These are phyloP conservation scores for Cicer chorassanicum DNA, from an alignment of 306 rosid species.

Conservation along the genomic window DNA sequence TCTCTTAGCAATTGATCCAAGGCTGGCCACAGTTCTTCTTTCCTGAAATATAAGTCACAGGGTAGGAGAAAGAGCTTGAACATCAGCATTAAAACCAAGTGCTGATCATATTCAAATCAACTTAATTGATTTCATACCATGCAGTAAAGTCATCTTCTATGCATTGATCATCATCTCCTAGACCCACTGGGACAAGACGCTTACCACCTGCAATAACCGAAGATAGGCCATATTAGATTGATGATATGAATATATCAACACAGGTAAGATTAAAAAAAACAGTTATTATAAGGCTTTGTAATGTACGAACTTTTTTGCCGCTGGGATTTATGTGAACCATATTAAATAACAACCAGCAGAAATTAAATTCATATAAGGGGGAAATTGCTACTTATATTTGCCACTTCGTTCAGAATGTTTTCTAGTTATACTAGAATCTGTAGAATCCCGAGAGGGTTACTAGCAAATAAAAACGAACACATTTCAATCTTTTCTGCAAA, in stretches of 20 bases:
- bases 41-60: slow-evolving; percentile 59
- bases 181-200: slow-evolving; percentile 81
- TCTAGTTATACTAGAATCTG: not conserved
- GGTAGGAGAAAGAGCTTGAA: slow-evolving; percentile 1
- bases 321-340: slow-evolving; percentile 1
- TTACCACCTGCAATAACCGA: slow-evolving; percentile 71
- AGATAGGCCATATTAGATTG: slow-evolving; percentile 36
- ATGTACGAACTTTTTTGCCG: slow-evolving; percentile 15
- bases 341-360: not conserved
- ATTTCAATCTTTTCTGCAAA: not conserved
- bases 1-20: slow-evolving; percentile 85
- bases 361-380: not conserved
- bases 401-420: slow-evolving; percentile 4
- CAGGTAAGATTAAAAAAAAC: slow-evolving; percentile 12
- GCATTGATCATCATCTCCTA: slow-evolving; percentile 98
- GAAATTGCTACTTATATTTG: not conserved
- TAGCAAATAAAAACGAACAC: slow-evolving; percentile 16
- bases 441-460: slow-evolving; percentile 14
- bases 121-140: slow-evolving; percentile 66
- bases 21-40: slow-evolving; percentile 87
- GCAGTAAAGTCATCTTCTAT: slow-evolving; percentile 98
- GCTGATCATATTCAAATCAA: slow-evolving; percentile 19
- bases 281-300: slow-evolving; percentile 10
- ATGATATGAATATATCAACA: not conserved
- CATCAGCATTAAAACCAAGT: slow-evolving; percentile 23